Evolutionary conservation across 495 filamentous ascomycete species (phyloP).

Genomic region (Aspergillus saccharolyticus): DNA sequence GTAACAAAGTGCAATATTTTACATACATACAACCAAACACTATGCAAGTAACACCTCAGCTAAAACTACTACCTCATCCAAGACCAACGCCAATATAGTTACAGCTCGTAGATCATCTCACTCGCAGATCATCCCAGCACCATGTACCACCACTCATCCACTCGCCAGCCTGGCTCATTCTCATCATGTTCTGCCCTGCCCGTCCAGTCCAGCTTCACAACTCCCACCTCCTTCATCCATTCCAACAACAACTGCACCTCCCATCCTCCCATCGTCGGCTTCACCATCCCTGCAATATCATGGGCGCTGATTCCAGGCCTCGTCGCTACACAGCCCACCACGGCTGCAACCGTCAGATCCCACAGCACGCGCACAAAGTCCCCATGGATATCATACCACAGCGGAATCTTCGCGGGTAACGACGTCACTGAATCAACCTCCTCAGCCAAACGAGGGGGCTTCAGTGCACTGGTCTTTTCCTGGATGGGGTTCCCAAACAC

Average conservation of each 20-base stretch:
- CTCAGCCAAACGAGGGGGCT: constrained; percentile 25
- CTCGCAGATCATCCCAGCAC: constrained; percentile 16
- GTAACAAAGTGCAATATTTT: too few species aligned
- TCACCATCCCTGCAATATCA: constrained; percentile 51
- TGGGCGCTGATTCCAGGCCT: constrained; percentile 52
- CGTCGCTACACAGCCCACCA: constrained; percentile 54
- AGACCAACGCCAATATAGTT: too few species aligned
- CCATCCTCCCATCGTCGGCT: constrained; percentile 59
- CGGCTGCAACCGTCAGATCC: constrained; percentile 55
- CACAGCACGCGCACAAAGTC: constrained; percentile 57
- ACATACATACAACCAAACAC: too few species aligned
- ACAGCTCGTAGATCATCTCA: not conserved
- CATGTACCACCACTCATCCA: constrained; percentile 71
- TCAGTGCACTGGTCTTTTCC: constrained; percentile 14
- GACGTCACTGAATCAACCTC: constrained; percentile 15
- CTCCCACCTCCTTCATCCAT: constrained; percentile 56
- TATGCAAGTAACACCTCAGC: too few species aligned
- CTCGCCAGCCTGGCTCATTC: constrained; percentile 38
- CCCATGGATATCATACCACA: constrained; percentile 78
- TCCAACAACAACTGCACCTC: constrained; percentile 60
- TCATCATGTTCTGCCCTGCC: constrained; percentile 13
- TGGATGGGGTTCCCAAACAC: constrained; percentile 54
- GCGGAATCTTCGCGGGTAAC: constrained; percentile 49
- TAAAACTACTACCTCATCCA: too few species aligned
- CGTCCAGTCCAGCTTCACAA: constrained; percentile 26